phyloP scores from a whole-genome alignment of 257 asterid species.

The Solanum commersonii region DNA sequence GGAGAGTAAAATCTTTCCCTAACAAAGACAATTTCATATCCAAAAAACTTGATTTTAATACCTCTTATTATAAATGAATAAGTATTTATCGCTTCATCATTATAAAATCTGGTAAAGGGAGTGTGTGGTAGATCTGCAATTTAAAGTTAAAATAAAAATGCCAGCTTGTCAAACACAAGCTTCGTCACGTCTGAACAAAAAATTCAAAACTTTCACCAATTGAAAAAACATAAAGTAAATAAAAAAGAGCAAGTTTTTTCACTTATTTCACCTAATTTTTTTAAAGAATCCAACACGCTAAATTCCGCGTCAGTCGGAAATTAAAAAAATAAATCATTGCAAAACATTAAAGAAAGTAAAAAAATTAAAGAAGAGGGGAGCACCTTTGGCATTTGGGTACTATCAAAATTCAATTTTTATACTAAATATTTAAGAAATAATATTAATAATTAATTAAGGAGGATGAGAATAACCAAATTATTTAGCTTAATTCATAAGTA shows the following conservation, averaged over 20 bases:
- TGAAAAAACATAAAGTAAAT: not conserved
- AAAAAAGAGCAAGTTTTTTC: not conserved
- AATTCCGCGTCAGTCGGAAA: not conserved
- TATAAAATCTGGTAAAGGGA: not conserved
- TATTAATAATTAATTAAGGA: not conserved
- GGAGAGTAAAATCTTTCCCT: no score
- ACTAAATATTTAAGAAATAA: no score
- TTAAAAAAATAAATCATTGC: not conserved
- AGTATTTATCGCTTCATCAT: no score
- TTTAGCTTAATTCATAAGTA: not conserved
- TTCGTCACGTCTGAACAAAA: not conserved
- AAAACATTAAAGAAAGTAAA: not conserved
- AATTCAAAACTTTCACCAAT: not conserved
- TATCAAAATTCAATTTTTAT: not conserved
- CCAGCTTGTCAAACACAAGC: not conserved
- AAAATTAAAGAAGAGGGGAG: not conserved
- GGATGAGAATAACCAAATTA: not conserved
- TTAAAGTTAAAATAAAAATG: not conserved
- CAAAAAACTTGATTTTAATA: no score
- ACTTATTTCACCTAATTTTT: not conserved
- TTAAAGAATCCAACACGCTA: not conserved
- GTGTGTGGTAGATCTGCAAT: not conserved
- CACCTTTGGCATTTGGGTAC: not conserved
- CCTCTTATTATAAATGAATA: not conserved
- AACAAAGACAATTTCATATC: no score